A percentile compares a stretch with the other conserved stretches of the same genome.
phyloP scores from a whole-genome alignment of 1,284 basidiomycete genomes.

The Cutaneotrichosporon mucoides region DNA sequence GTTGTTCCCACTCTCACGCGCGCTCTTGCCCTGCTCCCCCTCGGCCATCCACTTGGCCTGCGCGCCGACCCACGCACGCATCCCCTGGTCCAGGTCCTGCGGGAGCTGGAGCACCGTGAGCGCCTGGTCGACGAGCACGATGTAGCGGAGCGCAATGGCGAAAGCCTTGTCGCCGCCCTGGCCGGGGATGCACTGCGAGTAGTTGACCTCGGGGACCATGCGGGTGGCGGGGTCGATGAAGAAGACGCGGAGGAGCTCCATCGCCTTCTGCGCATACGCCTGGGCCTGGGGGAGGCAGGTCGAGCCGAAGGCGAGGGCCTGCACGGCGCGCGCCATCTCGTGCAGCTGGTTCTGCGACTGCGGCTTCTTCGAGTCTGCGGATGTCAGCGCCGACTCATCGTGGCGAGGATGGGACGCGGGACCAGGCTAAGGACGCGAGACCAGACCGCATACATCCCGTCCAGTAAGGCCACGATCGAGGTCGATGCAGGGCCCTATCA shows the following conservation, averaged over 20 bases:
- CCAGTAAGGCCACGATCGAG: too few species aligned
- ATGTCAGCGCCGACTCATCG: not conserved
- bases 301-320: conserved; percentile 23
- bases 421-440: too few species aligned
- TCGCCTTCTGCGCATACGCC: conserved; percentile 7
- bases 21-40: conserved; percentile 26
- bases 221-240: conserved; percentile 32
- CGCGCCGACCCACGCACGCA: conserved; percentile 25
- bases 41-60: conserved; percentile 31
- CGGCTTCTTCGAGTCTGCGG: conserved; percentile 7
- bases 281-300: conserved; percentile 10
- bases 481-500: too few species aligned
- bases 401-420: too few species aligned
- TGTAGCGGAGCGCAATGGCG: conserved; percentile 35
- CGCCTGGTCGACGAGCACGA: conserved; percentile 31
- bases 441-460: too few species aligned
- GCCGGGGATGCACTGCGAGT: conserved; percentile 31
- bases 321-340: conserved; percentile 15
- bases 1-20: conserved; percentile 25
- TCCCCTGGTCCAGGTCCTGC: conserved; percentile 1
- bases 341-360: conserved; percentile 33
- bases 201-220: conserved; percentile 34
- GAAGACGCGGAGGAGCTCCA: conserved; percentile 29
- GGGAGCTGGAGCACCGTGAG: conserved; percentile 15
- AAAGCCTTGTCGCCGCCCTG: conserved; percentile 30